phyloP scores from a whole-genome alignment of 108 stramenopile species.

The Skeletonema costatum region DNA sequence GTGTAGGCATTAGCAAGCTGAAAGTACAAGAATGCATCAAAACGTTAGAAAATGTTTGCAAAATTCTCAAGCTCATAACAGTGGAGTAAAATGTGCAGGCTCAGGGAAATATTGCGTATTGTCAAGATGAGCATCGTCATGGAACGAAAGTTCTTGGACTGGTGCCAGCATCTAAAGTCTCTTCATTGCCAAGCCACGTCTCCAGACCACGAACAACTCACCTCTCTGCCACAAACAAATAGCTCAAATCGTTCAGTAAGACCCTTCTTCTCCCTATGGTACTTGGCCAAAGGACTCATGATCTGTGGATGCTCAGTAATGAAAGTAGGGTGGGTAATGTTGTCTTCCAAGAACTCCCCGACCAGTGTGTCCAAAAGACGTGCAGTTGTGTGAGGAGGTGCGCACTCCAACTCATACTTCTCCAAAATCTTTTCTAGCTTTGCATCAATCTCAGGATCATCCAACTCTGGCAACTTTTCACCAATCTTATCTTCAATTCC shows the following conservation, averaged over 20 bases:
- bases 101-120: constrained; percentile 20
- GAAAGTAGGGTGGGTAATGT: constrained; percentile 88
- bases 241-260: constrained; percentile 99
- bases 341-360: constrained; percentile 95
- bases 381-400: constrained; percentile 95
- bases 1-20: constrained; percentile 99
- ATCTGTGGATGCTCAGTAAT: constrained; percentile 97
- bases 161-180: constrained; percentile 48
- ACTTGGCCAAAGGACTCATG: constrained; percentile 99
- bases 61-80: not conserved
- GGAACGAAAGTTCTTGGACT: constrained; percentile 40
- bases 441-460: constrained; percentile 81
- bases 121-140: constrained; percentile 52
- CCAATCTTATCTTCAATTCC: constrained; percentile 94
- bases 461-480: constrained; percentile 81
- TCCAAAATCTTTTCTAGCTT: constrained; percentile 78
- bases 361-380: constrained; percentile 97
- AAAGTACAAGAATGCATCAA: constrained; percentile 2
- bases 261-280: constrained; percentile 92
- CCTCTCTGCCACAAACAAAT: constrained; percentile 97
- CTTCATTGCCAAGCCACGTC: constrained; percentile 30
- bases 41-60: not conserved
- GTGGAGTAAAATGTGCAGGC: not conserved
- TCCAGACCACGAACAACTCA: constrained; percentile 39
- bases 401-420: constrained; percentile 85